These are phyloP conservation scores for Umbilicus rupestris DNA, from an alignment of 164 flowering plant species.

Conservation along the genomic window DNA sequence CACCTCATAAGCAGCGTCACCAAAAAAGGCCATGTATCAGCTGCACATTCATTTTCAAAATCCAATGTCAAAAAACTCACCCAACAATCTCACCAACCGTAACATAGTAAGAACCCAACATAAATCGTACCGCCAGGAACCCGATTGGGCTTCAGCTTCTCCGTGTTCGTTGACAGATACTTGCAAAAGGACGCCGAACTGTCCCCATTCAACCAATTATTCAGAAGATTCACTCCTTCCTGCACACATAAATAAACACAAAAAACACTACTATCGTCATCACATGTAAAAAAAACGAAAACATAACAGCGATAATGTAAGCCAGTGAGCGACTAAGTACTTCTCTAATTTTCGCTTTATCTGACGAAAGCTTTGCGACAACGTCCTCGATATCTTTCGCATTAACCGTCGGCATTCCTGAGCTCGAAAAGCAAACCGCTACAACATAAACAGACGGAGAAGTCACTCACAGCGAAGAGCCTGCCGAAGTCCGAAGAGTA, in stretches of 20 bases:
- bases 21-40: slow-evolving; percentile 92
- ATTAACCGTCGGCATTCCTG: slow-evolving; percentile 22
- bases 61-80: background rate
- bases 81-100: background rate
- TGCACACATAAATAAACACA: slow-evolving; percentile 11
- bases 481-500: background rate
- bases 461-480: background rate
- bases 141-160: slow-evolving; percentile 45
- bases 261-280: no score
- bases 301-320: background rate
- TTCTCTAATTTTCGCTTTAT: slow-evolving; percentile 73
- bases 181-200: slow-evolving; percentile 49
- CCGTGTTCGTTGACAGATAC: slow-evolving; percentile 47
- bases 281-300: background rate
- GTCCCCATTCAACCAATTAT: slow-evolving; percentile 76
- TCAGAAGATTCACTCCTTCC: slow-evolving; percentile 88
- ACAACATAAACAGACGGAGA: background rate
- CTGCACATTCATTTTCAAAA: slow-evolving; percentile 33
- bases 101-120: background rate
- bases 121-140: slow-evolving; percentile 54
- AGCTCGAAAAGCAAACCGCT: background rate
- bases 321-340: slow-evolving; percentile 22
- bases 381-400: slow-evolving; percentile 70
- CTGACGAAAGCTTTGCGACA: slow-evolving; percentile 73
- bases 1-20: slow-evolving; percentile 48